Conservation (phyloP, 2,329 filamentous ascomycete species). For the Dactylellina drechsleri region DNA sequence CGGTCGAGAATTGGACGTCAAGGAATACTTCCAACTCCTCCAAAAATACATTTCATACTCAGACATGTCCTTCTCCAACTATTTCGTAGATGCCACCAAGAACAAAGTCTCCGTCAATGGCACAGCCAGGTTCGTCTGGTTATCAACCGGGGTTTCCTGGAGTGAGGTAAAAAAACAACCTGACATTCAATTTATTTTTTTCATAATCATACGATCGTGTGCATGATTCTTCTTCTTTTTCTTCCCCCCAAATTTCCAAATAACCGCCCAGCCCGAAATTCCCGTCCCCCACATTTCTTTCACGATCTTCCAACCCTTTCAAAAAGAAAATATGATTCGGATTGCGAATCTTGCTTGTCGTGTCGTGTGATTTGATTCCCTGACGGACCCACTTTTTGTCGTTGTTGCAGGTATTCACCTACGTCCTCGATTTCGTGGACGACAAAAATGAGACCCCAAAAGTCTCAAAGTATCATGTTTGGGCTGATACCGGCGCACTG, state of each 20-base stretch:
- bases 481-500: slow-evolving; percentile 62
- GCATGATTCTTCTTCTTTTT: too few species aligned
- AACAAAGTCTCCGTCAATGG: slow-evolving; percentile 60
- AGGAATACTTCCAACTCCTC: slow-evolving; percentile 59
- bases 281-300: too few species aligned
- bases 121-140: slow-evolving; percentile 60
- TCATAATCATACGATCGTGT: not conserved
- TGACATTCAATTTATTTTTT: not conserved
- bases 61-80: slow-evolving; percentile 58
- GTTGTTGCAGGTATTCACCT: slow-evolving; percentile 59
- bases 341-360: too few species aligned
- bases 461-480: slow-evolving; percentile 61
- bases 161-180: slow-evolving; percentile 57
- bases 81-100: slow-evolving; percentile 58
- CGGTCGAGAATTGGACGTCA: slow-evolving; percentile 60
- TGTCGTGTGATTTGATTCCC: too few species aligned
- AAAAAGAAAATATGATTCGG: too few species aligned
- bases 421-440: slow-evolving; percentile 60
- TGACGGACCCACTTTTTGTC: too few species aligned
- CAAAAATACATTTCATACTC: slow-evolving; percentile 58
- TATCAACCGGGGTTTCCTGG: slow-evolving; percentile 60
- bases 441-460: slow-evolving; percentile 45
- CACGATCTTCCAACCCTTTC: too few species aligned
- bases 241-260: too few species aligned
- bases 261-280: not conserved